These are phyloP conservation scores for Musa schizocarpa DNA, from an alignment of 176 grass and related monocot species.

Conservation along the genomic window DNA sequence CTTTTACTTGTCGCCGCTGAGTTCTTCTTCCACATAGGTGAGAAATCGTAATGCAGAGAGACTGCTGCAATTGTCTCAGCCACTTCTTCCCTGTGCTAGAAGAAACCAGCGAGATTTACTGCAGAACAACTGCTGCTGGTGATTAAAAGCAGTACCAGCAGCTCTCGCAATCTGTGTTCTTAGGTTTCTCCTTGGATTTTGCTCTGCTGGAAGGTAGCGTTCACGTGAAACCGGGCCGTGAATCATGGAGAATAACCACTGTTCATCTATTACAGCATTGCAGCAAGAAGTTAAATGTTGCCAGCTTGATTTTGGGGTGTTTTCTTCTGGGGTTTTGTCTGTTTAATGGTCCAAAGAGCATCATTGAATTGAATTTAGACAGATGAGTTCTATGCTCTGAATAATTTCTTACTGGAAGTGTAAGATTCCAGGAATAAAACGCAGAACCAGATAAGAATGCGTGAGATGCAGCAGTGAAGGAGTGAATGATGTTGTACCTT, in stretches of 20 bases:
- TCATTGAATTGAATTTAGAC: conserved; percentile 1
- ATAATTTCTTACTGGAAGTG: no score
- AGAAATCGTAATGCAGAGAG: not conserved
- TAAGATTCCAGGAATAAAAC: no score
- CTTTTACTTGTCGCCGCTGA: not conserved
- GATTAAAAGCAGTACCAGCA: not conserved
- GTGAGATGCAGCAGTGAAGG: no score
- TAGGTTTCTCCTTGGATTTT: not conserved
- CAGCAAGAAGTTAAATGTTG: not conserved
- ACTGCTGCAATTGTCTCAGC: no score
- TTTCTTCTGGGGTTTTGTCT: not conserved
- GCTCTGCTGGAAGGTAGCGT: not conserved
- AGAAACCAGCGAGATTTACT: no score
- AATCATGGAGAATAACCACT: not conserved
- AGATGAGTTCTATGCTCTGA: not conserved
- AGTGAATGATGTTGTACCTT: no score
- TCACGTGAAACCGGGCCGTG: not conserved
- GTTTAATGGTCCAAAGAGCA: not conserved
- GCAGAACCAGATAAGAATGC: no score
- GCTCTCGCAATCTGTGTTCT: not conserved
- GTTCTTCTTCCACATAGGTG: not conserved
- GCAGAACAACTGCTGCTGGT: no score
- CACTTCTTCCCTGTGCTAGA: not conserved
- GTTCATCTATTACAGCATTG: not conserved
- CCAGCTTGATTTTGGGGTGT: not conserved